Percentiles rank a stretch among this genome's conserved stretches.
Conservation (phyloP, 169 alveolate species). For the Plasmodium chabaudi region DNA sequence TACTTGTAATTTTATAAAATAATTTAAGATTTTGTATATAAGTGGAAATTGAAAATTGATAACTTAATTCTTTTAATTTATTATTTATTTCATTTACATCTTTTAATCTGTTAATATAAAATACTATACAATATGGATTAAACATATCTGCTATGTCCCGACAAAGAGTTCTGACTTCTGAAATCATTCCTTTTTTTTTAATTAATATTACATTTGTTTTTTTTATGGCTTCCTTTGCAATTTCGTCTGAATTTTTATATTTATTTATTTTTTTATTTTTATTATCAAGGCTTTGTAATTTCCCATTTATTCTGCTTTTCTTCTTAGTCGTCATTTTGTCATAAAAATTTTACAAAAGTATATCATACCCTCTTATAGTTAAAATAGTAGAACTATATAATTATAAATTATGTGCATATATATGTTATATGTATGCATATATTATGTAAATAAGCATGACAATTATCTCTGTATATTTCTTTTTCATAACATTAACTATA, state of each 20-base stretch:
- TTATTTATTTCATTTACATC: constrained; percentile 38
- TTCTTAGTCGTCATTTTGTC: constrained; percentile 18
- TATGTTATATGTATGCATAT: not conserved
- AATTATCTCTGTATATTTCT: too few relatives aligned
- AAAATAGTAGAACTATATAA: too few relatives aligned
- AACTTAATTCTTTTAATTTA: constrained; percentile 55
- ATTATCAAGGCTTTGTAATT: not conserved
- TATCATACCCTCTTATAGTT: not conserved
- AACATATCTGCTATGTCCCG: constrained; percentile 35
- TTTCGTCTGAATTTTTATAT: not conserved
- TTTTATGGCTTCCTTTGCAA: constrained; percentile 6
- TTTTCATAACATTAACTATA: too few relatives aligned
- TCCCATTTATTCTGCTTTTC: not conserved
- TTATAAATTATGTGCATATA: not conserved
- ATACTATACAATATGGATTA: constrained; percentile 36
- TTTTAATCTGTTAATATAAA: constrained; percentile 36
- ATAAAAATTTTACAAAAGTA: not conserved
- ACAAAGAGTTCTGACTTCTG: constrained; percentile 40
- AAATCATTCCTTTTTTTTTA: constrained; percentile 48
- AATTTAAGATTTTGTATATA: constrained; percentile 46
- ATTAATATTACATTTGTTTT: constrained; percentile 56
- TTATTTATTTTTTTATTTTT: not conserved
- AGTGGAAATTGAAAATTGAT: constrained; percentile 40
- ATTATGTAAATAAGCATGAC: too few relatives aligned
- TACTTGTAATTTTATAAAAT: constrained; percentile 39